phyloP scores from a whole-genome alignment of 2,329 filamentous ascomycete species.

The Sordariomycetes sp. region DNA sequence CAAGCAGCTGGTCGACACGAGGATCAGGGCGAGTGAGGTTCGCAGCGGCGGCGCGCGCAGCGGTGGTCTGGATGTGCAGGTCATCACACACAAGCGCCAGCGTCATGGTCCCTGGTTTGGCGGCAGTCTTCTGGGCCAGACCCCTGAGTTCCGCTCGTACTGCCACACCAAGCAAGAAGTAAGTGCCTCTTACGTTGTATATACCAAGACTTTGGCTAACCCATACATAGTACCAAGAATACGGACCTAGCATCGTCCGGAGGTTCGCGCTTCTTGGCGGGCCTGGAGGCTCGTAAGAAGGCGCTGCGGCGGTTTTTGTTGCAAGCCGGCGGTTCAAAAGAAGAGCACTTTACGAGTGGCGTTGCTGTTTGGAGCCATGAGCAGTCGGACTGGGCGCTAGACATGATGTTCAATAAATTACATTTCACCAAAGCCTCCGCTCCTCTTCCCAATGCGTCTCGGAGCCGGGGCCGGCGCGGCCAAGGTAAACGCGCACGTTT shows the following conservation, averaged over 20 bases:
- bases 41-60: constrained; percentile 87
- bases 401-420: constrained; percentile 2
- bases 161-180: constrained; percentile 87
- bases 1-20: constrained; percentile 85
- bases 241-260: constrained; percentile 89
- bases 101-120: constrained; percentile 98
- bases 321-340: not conserved
- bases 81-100: constrained; percentile 96
- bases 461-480: no score
- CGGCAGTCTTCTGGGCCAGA: constrained; percentile 91
- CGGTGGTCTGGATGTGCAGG: constrained; percentile 90
- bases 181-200: constrained; percentile 13
- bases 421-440: no score
- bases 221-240: constrained; percentile 73
- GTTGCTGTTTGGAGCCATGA: no score
- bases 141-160: constrained; percentile 96
- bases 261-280: constrained; percentile 90
- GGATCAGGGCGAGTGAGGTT: constrained; percentile 86
- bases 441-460: no score
- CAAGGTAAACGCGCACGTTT: no score
- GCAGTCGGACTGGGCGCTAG: not conserved
- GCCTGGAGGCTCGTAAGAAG: constrained; percentile 63
- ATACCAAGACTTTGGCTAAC: constrained; percentile 10
- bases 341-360: no score
- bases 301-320: not conserved